These are phyloP conservation scores for Ophiostoma montium DNA, from an alignment of 2,329 filamentous ascomycete genomes.

Conservation along the genomic window DNA sequence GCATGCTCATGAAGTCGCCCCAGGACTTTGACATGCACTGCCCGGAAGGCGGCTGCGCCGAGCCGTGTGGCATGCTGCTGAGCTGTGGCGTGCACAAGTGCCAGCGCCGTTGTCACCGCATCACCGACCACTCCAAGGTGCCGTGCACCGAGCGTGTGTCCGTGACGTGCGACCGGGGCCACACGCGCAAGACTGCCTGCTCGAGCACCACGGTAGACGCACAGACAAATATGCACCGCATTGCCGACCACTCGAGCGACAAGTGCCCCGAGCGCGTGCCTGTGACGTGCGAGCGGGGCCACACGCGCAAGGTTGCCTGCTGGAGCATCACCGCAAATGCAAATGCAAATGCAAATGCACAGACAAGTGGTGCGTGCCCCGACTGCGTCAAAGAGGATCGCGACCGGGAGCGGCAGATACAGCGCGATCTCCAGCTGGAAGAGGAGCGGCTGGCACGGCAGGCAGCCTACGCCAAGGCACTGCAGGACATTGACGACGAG, in stretches of 20 bases:
- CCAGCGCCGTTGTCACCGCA: slow-evolving; percentile 41
- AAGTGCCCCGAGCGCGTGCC: slow-evolving; percentile 26
- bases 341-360: neutral
- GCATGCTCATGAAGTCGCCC: slow-evolving; percentile 27
- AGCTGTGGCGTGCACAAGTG: slow-evolving; percentile 48
- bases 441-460: slow-evolving; percentile 29
- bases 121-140: slow-evolving; percentile 18
- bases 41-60: slow-evolving; percentile 56
- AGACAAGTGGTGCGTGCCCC: slow-evolving; percentile 26
- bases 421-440: slow-evolving; percentile 37
- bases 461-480: slow-evolving; percentile 26
- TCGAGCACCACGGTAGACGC: neutral
- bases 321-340: no score
- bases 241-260: slow-evolving; percentile 18
- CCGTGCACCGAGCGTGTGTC: slow-evolving; percentile 26
- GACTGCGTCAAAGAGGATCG: slow-evolving; percentile 38
- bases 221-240: slow-evolving; percentile 12
- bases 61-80: slow-evolving; percentile 39
- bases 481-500: slow-evolving; percentile 39
- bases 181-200: neutral
- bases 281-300: neutral
- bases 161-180: neutral
- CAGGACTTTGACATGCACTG: slow-evolving; percentile 47
- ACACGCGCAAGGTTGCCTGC: neutral
- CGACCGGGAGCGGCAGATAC: slow-evolving; percentile 26